These are phyloP conservation scores for Pyracantha coccinea DNA, from an alignment of 331 rosid species.

Conservation along the genomic window DNA sequence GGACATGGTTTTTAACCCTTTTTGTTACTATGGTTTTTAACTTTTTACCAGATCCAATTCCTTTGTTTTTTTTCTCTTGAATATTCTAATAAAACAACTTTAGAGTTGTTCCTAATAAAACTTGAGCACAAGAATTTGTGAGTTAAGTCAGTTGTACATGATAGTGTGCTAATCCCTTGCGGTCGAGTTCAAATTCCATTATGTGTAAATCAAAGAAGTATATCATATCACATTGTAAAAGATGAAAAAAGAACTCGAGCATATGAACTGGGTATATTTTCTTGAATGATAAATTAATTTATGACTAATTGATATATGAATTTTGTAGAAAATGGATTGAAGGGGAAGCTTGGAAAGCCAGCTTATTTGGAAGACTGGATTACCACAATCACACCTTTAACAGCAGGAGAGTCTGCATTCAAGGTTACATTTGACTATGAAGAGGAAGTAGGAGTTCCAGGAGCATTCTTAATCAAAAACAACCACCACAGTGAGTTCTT, in stretches of 20 bases:
- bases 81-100: neutral
- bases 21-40: neutral
- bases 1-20: neutral
- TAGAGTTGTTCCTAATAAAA: too few species aligned
- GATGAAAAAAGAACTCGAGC: neutral
- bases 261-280: neutral
- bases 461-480: conserved; percentile 63
- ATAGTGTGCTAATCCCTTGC: neutral
- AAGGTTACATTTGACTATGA: conserved; percentile 54
- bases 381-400: conserved; percentile 36
- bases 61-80: neutral
- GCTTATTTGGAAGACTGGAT: conserved; percentile 63
- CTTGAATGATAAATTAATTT: neutral
- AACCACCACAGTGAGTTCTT: conserved; percentile 64
- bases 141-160: too few species aligned
- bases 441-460: conserved; percentile 46
- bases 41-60: neutral
- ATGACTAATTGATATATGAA: neutral
- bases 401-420: conserved; percentile 42
- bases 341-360: conserved; percentile 53
- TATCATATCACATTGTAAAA: too few species aligned
- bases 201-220: neutral
- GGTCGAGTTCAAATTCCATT: neutral
- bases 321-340: conserved; percentile 21
- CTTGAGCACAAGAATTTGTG: too few species aligned